Base-by-base conservation (phyloP, 1,139 yeast genomes). In the Pichia sp. region DNA sequence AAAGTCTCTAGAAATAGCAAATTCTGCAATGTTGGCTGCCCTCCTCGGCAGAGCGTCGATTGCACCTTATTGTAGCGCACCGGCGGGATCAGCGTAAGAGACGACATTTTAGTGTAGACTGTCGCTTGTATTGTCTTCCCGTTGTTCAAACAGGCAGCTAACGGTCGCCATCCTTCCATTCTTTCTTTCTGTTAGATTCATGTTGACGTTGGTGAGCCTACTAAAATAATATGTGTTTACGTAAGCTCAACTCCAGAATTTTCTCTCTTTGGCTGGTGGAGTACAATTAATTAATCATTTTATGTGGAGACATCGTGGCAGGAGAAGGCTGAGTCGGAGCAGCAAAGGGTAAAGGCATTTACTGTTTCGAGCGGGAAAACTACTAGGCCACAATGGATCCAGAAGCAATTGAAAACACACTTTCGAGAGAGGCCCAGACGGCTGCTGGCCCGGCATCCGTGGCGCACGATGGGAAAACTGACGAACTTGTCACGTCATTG, bases 1-100 rank as follows among this genome's bases (percentile, higher is more conserved):
- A 91, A 75, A 36, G 90, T 77, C 60, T 78, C 74, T n/a, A 93
- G 73, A 65, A 86, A 93, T n/a, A 84, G 77, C 57, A 80, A 76
- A 66, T 90, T 91, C 56, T 85, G 79, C 51, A 82, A 81, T 54
- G 95, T 78, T 1, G 98, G 98, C 64, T 87, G 88, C 1, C 95
- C 86, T 0, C 98, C 98, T 50, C 98, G 74, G 65, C 84, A 87
- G 4, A 92, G 73, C 53, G 79, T 76, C 1, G 87, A 82, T 63
- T 87, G 88, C 1, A 91, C 83, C 7, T 82, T 76, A 51, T 84
- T 83, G 71, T 87, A 93, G 61, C 91, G 77, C 58, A 91, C 75
- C 0, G 98, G 98, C 0, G 97, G 95, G 0, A 87, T 85, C 47
- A 86, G 66, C 12, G 78, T 55, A 10, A 48, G 41, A 8, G 51